These are phyloP conservation scores for Trametes gibbosa DNA, from an alignment of 768 basidiomycete genomes.

Conservation along the genomic window DNA sequence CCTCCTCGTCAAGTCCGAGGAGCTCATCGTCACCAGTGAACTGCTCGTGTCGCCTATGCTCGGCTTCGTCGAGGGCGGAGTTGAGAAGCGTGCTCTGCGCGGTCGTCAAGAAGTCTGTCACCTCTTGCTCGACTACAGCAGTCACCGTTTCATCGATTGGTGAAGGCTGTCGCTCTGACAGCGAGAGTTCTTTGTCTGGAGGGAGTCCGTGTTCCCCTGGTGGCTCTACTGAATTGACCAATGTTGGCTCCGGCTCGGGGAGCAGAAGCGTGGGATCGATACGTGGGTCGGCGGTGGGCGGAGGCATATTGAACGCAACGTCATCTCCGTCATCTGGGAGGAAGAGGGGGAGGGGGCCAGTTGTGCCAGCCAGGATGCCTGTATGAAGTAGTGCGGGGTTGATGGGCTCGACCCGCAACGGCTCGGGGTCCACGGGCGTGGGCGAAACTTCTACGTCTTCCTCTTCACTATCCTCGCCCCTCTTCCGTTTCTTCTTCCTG, in stretches of 20 bases:
- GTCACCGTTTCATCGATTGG: constrained; percentile 61
- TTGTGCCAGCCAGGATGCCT: constrained; percentile 63
- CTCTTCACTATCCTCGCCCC: constrained; percentile 8
- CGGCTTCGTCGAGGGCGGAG: constrained; percentile 64
- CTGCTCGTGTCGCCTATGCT: constrained; percentile 57
- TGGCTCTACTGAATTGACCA: neutral
- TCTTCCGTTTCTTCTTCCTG: constrained; percentile 39
- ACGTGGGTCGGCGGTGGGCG: constrained; percentile 32
- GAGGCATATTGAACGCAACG: constrained; percentile 16
- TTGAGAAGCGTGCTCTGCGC: constrained; percentile 57
- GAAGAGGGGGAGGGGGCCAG: constrained; percentile 34
- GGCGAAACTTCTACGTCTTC: constrained; percentile 21
- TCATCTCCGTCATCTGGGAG: constrained; percentile 41
- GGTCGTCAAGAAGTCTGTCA: constrained; percentile 62
- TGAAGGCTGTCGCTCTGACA: constrained; percentile 21
- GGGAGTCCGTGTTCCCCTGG: neutral
- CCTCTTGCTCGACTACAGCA: constrained; percentile 64
- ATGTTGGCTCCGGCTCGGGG: constrained; percentile 16
- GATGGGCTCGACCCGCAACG: constrained; percentile 37
- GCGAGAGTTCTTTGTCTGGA: constrained; percentile 4
- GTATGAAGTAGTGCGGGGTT: constrained; percentile 29
- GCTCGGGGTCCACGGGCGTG: constrained; percentile 49
- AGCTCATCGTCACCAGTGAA: constrained; percentile 55
- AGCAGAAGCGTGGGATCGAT: constrained; percentile 57
- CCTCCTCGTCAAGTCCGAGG: constrained; percentile 83